Conservation (phyloP, 140 eudicot genomes). For the Ambrosia hybrid region DNA sequence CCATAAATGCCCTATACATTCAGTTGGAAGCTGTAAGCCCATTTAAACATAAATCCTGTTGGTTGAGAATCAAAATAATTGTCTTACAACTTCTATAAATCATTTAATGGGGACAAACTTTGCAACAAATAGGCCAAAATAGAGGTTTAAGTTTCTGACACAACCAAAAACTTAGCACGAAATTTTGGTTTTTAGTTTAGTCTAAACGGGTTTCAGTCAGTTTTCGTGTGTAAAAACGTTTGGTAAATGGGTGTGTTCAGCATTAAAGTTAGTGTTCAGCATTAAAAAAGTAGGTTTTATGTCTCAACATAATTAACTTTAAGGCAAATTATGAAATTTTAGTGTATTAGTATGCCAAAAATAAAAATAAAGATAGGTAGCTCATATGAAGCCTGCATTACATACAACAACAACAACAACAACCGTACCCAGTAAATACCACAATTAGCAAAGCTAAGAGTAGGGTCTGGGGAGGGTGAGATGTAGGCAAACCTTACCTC, state of each 20-base stretch:
- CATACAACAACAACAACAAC: too few relatives aligned
- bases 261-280: neutral
- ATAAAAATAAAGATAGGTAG: neutral
- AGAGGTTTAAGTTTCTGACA: too few relatives aligned
- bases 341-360: neutral
- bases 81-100: slow-evolving; percentile 2
- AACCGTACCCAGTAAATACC: too few relatives aligned
- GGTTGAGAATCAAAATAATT: neutral
- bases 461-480: too few relatives aligned
- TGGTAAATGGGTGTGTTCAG: too few relatives aligned
- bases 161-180: too few relatives aligned
- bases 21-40: slow-evolving; percentile 11
- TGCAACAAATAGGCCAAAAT: neutral
- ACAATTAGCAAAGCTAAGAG: too few relatives aligned
- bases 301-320: neutral
- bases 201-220: too few relatives aligned
- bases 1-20: slow-evolving; percentile 79
- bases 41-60: neutral
- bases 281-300: neutral
- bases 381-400: neutral
- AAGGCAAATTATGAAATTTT: neutral
- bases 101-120: neutral
- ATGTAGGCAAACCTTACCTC: too few relatives aligned
- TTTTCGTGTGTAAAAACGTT: too few relatives aligned
- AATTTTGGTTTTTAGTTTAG: too few relatives aligned